phyloP scores from a whole-genome alignment of 83 land plant genomes.

The Larix sibirica region DNA sequence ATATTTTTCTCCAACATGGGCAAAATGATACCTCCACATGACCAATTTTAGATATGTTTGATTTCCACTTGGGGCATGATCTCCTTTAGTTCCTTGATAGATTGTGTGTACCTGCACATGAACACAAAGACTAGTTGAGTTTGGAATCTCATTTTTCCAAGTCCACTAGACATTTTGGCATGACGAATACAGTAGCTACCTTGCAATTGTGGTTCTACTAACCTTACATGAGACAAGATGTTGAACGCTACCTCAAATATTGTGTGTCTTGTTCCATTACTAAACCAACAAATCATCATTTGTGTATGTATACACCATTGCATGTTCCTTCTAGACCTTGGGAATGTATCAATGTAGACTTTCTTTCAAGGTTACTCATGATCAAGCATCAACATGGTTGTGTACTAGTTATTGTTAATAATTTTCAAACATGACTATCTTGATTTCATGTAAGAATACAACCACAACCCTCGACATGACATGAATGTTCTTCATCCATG shows the following conservation, averaged over 20 bases:
- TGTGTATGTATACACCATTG: not conserved
- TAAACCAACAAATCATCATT: not conserved
- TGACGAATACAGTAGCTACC: not conserved
- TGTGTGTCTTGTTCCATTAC: not conserved
- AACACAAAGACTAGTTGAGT: not conserved
- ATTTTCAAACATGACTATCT: not conserved
- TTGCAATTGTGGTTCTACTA: not conserved
- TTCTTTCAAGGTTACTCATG: not conserved
- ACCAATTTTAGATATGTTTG: too few relatives aligned
- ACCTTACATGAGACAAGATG: not conserved
- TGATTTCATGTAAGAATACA: not conserved
- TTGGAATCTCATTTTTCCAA: not conserved
- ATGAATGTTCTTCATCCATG: not conserved
- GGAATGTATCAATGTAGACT: not conserved
- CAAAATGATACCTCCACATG: too few relatives aligned
- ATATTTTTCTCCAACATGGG: too few relatives aligned
- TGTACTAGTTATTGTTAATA: not conserved
- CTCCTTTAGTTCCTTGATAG: too few relatives aligned
- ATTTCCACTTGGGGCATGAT: too few relatives aligned
- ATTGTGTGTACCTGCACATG: too few relatives aligned
- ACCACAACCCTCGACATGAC: not conserved
- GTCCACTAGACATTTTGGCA: not conserved
- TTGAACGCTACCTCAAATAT: not conserved
- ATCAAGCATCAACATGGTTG: too few relatives aligned
- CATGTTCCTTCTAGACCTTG: not conserved